phyloP scores from a whole-genome alignment of 176 grass and related monocot species.

The Lolium rigidum region DNA sequence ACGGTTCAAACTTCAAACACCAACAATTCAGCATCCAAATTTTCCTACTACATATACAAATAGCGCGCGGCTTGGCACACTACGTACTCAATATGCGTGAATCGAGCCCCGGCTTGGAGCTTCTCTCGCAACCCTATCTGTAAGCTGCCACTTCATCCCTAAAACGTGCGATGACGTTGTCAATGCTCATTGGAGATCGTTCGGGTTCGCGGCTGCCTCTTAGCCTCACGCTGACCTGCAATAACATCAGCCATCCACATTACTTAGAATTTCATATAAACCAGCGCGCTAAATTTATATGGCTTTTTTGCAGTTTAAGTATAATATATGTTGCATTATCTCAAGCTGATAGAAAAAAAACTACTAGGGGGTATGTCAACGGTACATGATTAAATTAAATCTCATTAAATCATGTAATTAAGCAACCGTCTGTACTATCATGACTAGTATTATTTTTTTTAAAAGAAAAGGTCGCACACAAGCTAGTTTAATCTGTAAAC shows the following conservation, averaged over 20 bases:
- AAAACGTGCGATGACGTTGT: conserved; percentile 55
- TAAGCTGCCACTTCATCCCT: conserved; percentile 57
- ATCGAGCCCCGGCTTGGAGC: not conserved
- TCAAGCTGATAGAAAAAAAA: not conserved
- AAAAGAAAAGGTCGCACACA: no score
- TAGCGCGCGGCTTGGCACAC: not conserved
- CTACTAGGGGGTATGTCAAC: not conserved
- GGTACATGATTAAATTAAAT: not conserved
- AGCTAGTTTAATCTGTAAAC: no score
- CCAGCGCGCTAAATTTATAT: not conserved
- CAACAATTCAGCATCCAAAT: not conserved
- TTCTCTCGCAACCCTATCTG: not conserved
- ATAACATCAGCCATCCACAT: not conserved
- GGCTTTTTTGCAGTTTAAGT: not conserved
- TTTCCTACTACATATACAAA: not conserved
- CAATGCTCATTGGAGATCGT: conserved; percentile 46
- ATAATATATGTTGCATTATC: not conserved
- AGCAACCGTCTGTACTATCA: no score
- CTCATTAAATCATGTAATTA: not conserved
- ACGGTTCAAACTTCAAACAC: not conserved
- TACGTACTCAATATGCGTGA: not conserved
- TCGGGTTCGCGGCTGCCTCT: conserved; percentile 59
- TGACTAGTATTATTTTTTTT: no score
- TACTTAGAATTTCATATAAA: conserved; percentile 21
- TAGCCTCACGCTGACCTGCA: conserved; percentile 76